Evolutionary conservation across 208 protist species (phyloP).

Genomic region (Trichomonas tenax): DNA sequence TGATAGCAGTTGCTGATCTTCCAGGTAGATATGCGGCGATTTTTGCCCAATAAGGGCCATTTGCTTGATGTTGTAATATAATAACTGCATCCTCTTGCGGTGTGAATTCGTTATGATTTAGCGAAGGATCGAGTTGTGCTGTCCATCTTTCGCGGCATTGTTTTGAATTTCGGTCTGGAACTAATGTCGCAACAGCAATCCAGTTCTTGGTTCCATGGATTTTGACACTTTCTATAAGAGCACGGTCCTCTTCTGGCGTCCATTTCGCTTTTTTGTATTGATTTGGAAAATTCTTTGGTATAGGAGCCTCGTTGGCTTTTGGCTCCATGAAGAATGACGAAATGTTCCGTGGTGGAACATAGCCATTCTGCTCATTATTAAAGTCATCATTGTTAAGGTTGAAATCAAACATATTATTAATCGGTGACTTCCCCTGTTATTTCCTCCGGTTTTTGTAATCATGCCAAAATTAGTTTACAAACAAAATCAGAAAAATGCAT

Average conservation of each 20-base stretch:
- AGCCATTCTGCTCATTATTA: not conserved
- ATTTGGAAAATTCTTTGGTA: not conserved
- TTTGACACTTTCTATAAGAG: not conserved
- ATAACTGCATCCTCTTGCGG: not conserved
- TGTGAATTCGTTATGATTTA: not conserved
- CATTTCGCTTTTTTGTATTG: not conserved
- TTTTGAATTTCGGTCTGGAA: not conserved
- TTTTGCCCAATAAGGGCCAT: not conserved
- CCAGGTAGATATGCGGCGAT: not conserved
- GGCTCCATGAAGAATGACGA: not conserved
- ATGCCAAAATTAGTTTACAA: too few species aligned
- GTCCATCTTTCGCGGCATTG: conserved; percentile 18
- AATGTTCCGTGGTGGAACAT: not conserved
- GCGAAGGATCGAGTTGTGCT: not conserved
- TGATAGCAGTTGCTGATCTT: not conserved
- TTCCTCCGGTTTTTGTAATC: too few species aligned
- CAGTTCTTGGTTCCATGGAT: conserved; percentile 19
- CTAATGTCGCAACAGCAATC: not conserved
- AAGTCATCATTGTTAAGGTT: not conserved
- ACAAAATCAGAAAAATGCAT: too few species aligned
- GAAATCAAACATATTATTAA: not conserved
- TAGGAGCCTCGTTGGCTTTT: not conserved
- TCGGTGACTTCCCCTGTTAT: too few species aligned
- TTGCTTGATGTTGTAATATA: not conserved
- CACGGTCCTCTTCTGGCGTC: not conserved